A percentile compares a stretch with the other conserved stretches of the same genome.
phyloP scores from a whole-genome alignment of 2,329 filamentous ascomycete species.

The Ophiostoma ulmi region DNA sequence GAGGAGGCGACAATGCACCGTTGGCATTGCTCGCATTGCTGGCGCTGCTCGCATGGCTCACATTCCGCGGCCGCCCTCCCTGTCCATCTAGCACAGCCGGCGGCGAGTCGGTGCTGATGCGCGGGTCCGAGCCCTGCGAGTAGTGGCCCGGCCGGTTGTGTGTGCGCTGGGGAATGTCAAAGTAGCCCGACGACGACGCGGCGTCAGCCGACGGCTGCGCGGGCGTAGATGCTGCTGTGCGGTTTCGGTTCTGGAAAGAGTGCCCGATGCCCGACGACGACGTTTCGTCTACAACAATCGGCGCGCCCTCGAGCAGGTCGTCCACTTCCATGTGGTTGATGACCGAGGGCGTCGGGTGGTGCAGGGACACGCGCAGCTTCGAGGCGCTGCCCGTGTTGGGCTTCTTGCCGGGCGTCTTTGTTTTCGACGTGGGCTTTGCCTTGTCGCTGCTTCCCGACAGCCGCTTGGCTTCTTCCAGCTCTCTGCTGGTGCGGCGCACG shows the following conservation, averaged over 20 bases:
- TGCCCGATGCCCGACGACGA: not conserved
- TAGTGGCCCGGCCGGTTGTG: slow-evolving; percentile 26
- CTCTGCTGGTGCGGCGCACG: slow-evolving; percentile 44
- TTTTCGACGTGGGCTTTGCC: slow-evolving; percentile 24
- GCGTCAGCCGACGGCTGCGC: not conserved
- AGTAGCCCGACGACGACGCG: slow-evolving; percentile 33
- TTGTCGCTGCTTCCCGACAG: slow-evolving; percentile 28
- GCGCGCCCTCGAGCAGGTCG: slow-evolving; percentile 32
- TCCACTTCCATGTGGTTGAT: slow-evolving; percentile 42
- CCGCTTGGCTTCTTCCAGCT: slow-evolving; percentile 32
- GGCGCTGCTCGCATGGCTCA: slow-evolving; percentile 35
- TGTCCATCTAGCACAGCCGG: too few species aligned
- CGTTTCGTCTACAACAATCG: not conserved
- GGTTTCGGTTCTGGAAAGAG: not conserved
- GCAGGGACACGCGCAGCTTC: slow-evolving; percentile 34
- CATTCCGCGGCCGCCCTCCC: slow-evolving; percentile 37
- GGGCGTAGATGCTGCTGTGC: not conserved
- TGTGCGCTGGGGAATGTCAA: slow-evolving; percentile 29
- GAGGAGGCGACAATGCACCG: slow-evolving; percentile 20
- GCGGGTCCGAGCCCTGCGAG: slow-evolving; percentile 26
- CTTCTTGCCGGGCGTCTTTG: not conserved
- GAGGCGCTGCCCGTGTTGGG: slow-evolving; percentile 31
- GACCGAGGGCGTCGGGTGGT: slow-evolving; percentile 39
- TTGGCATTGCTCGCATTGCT: slow-evolving; percentile 44
- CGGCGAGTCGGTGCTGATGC: slow-evolving; percentile 39